Base-by-base conservation (phyloP, 495 filamentous ascomycete species). In the Xylaria sp. region DNA sequence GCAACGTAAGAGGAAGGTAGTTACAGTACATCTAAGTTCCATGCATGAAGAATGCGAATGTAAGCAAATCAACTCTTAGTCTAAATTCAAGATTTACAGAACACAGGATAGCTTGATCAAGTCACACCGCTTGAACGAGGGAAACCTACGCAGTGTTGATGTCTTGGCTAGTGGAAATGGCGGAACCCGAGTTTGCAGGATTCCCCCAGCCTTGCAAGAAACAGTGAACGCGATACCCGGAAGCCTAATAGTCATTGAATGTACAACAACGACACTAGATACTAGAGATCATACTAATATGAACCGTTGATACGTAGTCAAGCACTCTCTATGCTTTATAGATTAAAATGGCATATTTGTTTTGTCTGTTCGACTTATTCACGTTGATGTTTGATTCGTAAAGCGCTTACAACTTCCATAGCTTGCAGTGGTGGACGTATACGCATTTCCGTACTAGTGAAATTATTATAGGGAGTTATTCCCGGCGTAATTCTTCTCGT, bases 101-200 rank as follows among this genome's bases (percentile, higher is more conserved):
- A 46, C 66, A 29, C 19, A 58, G 3, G 29, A 43, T 44, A 1
- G 15, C 2, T 44, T 33, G 37, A 26, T 33, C 24, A 26, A 59
- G 24, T 59, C 48, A 68, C 66, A 68, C 66, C 52, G 52, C 52
- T 59, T 24, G n/a, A 57, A n/a, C 4, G 37, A 57, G 37, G 21
- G 24, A 35, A 21, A 44, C n/a, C 12, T 33, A 35, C 52, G 19
- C 52, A 7, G 6, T 21, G 50, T 35, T 8, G 19, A 33, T 21
- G 7, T 3, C 46, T 44, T 59, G 6, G 40, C 5, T 58, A 15
- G 40, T 17, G 31, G 37, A 68, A 68, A 68, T 7, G 52, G 52
- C 52, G 52, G 66, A 35, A 46, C n/a, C 17, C 6, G 35, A 0
- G 35, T 59, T 68, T 12, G 52, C 7, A 58, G 52, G 35, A 68